Percentiles rank a stretch among this genome's conserved stretches.
These are phyloP conservation scores for Solanum virginianum DNA, from an alignment of 257 asterid genomes.

Conservation along the genomic window DNA sequence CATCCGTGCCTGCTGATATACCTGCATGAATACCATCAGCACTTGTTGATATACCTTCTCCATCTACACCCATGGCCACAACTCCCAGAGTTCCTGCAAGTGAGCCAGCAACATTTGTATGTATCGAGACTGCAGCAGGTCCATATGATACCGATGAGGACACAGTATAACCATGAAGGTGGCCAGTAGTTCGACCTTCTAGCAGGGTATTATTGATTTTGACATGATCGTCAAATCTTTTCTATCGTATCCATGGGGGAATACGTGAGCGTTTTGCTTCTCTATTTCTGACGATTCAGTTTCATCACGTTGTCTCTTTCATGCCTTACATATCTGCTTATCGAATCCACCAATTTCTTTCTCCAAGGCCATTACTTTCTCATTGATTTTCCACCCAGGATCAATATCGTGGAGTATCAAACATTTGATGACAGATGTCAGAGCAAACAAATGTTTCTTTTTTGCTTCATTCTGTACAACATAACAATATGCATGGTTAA, in stretches of 20 bases:
- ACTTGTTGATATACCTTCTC: constrained; percentile 7
- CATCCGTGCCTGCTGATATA: neutral
- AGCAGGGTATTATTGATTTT: neutral
- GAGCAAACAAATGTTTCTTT: constrained; percentile 36
- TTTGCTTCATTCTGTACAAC: constrained; percentile 56
- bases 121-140: neutral
- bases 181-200: constrained; percentile 9
- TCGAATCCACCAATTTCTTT: constrained; percentile 17
- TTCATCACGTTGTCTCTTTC: constrained; percentile 49
- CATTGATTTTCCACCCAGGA: constrained; percentile 67
- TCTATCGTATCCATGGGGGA: constrained; percentile 20
- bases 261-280: constrained; percentile 42
- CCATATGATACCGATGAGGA: neutral
- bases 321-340: constrained; percentile 19
- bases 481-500: constrained; percentile 1
- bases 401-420: constrained; percentile 52
- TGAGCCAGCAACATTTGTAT: neutral
- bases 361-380: constrained; percentile 39
- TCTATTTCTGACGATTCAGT: constrained; percentile 25
- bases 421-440: constrained; percentile 44
- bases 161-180: neutral
- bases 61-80: constrained; percentile 14
- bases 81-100: neutral
- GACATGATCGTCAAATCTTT: neutral
- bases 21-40: neutral